Percentiles rank a stretch among this genome's conserved stretches.
phyloP scores from a whole-genome alignment of 768 basidiomycete genomes.

The Daedalea quercina region DNA sequence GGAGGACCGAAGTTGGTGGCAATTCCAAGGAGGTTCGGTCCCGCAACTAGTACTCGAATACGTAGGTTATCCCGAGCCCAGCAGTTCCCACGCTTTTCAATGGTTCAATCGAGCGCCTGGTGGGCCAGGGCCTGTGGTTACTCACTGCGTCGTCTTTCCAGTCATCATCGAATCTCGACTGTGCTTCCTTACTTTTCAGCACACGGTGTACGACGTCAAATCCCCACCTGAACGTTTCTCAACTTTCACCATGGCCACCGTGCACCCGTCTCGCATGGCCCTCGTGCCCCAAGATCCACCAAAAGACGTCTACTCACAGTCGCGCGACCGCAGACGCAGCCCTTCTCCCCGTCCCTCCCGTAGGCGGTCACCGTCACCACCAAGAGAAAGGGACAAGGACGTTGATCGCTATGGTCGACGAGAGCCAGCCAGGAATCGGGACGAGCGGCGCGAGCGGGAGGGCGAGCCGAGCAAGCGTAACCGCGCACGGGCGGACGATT shows the following conservation, averaged over 20 bases:
- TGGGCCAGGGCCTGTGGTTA: too few relatives aligned
- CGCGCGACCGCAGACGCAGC: constrained; percentile 31
- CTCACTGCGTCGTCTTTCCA: too few relatives aligned
- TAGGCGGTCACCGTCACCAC: constrained; percentile 15
- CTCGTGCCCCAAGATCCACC: constrained; percentile 45
- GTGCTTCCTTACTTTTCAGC: too few relatives aligned
- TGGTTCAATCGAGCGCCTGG: too few relatives aligned
- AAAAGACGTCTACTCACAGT: constrained; percentile 12
- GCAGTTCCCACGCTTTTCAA: too few relatives aligned
- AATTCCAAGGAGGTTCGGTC: too few relatives aligned
- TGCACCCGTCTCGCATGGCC: constrained; percentile 68
- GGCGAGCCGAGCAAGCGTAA: constrained; percentile 18
- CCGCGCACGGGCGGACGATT: constrained; percentile 29
- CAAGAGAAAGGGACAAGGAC: constrained; percentile 16
- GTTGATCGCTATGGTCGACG: constrained; percentile 10
- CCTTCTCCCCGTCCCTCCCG: constrained; percentile 30
- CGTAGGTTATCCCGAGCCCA: too few relatives aligned
- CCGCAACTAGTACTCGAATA: too few relatives aligned
- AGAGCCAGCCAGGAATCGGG: constrained; percentile 7
- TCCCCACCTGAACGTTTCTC: not conserved
- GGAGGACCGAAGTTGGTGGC: too few relatives aligned
- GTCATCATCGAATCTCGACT: too few relatives aligned
- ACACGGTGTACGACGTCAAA: too few relatives aligned
- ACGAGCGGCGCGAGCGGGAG: constrained; percentile 15
- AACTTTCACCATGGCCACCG: constrained; percentile 47